Base-by-base conservation (phyloP, 176 grass and related monocot species). In the Musa troglodytarum region DNA sequence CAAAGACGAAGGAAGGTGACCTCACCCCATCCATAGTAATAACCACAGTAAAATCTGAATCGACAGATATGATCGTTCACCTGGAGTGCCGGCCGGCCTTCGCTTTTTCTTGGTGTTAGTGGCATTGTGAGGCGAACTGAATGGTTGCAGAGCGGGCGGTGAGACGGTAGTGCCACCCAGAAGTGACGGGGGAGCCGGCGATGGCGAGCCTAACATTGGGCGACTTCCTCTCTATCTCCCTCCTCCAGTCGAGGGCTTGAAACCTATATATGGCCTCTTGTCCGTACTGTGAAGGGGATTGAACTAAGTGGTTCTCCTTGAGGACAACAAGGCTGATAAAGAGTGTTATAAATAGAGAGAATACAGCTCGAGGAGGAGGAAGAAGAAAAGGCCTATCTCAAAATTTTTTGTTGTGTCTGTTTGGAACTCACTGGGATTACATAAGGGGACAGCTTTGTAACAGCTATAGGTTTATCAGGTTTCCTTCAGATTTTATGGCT, bases 11-110 rank as follows among this genome's bases (percentile, higher is more conserved):
- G 34, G 3, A 43, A 43, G 34, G 3, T 43, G 34, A 43, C 34
- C 34, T 43, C 34, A 43, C 34, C 34, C 4, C 34, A 24, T 28
- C 53, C 57, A 53, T 52, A 74, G 23, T 65, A 78, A 64, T 83
- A 83, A 53, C 2, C 56, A 68, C n/a, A 13, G 20, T 72, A 72
- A 53, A 20, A 43, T 43, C 34, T 43, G 4, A 6, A 43, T 43
- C 34, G 34, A 6, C 4, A 53, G 28, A 10, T 76, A 28, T 68
- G 19, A 15, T 3, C 26, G 65, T 73, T 73, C 82, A 92, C 93
- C 93, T 55, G 93, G 93, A 67, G 90, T 97, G 17, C 93, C 93
- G 16, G 93, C 93, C 2, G 93, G 93, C 28, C 93, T 79, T 61
- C 93, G 79, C 82, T 90, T 92, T 71, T 77, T 97, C 83, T 97